phyloP scores from a whole-genome alignment of 805 yeast genomes.

The Tetrapisispora phaffii region DNA sequence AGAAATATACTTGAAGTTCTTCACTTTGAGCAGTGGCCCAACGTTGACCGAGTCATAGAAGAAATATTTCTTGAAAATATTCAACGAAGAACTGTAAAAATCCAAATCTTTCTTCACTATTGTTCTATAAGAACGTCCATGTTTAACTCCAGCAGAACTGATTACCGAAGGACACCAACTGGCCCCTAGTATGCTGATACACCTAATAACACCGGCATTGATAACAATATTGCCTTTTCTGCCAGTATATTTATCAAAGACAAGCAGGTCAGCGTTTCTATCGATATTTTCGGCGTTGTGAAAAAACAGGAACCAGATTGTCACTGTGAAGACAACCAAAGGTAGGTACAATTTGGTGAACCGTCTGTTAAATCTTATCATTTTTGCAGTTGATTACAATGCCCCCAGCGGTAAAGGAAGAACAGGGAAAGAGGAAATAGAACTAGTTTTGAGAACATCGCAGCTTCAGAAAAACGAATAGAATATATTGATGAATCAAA shows the following conservation, averaged over 20 bases:
- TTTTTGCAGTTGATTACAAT: too few relatives aligned
- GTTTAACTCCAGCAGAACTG: background rate
- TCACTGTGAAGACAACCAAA: background rate
- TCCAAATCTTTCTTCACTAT: slow-evolving; percentile 2
- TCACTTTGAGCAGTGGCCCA: background rate
- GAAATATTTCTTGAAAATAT: background rate
- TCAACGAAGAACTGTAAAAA: background rate
- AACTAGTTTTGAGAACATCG: too few relatives aligned
- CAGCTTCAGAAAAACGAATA: too few relatives aligned
- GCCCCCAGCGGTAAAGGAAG: too few relatives aligned
- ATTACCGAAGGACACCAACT: background rate
- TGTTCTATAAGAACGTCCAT: background rate
- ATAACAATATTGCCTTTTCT: background rate
- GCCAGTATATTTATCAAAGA: background rate
- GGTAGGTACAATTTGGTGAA: background rate
- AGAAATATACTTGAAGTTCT: background rate
- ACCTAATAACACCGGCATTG: slow-evolving; percentile 1
- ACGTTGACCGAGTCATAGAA: background rate
- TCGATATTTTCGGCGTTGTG: background rate
- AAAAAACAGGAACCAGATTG: background rate
- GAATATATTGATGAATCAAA: too few relatives aligned
- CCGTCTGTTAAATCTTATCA: background rate
- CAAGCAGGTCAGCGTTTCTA: background rate
- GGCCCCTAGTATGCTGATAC: background rate
- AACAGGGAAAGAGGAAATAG: too few relatives aligned